These are phyloP conservation scores for Naganishia liquefaciens DNA, from an alignment of 1,284 basidiomycete genomes.

Conservation along the genomic window DNA sequence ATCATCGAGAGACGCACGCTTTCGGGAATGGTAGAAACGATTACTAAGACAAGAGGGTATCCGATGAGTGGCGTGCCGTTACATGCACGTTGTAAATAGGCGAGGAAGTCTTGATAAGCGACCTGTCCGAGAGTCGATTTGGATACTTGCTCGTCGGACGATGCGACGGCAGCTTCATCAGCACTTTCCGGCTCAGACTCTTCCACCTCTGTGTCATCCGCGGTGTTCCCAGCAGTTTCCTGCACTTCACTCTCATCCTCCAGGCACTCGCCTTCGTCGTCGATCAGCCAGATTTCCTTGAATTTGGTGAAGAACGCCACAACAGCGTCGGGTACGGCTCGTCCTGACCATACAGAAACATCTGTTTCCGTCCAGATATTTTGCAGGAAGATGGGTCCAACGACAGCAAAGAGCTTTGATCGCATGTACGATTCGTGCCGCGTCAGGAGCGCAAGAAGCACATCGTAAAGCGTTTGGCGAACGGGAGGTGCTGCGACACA, in stretches of 20 bases:
- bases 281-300: constrained; percentile 64
- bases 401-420: constrained; percentile 45
- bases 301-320: constrained; percentile 69
- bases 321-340: constrained; percentile 67
- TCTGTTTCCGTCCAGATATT: constrained; percentile 78
- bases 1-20: constrained; percentile 53
- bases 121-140: constrained; percentile 25
- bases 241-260: constrained; percentile 8
- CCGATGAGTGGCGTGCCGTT: constrained; percentile 70
- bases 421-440: constrained; percentile 40
- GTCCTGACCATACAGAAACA: constrained; percentile 60
- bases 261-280: constrained; percentile 40
- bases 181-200: constrained; percentile 44
- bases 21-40: constrained; percentile 74
- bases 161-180: constrained; percentile 36
- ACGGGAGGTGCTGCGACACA: constrained; percentile 43
- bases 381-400: constrained; percentile 65
- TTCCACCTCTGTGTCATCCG: constrained; percentile 19
- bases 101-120: constrained; percentile 60
- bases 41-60: constrained; percentile 73
- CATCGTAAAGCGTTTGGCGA: constrained; percentile 46
- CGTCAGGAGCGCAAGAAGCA: constrained; percentile 40
- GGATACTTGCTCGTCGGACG: background rate
- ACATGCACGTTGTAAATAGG: constrained; percentile 73
- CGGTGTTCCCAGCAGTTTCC: constrained; percentile 32